phyloP scores from a whole-genome alignment of 1,284 basidiomycete genomes.

The Ustilago crameri region DNA sequence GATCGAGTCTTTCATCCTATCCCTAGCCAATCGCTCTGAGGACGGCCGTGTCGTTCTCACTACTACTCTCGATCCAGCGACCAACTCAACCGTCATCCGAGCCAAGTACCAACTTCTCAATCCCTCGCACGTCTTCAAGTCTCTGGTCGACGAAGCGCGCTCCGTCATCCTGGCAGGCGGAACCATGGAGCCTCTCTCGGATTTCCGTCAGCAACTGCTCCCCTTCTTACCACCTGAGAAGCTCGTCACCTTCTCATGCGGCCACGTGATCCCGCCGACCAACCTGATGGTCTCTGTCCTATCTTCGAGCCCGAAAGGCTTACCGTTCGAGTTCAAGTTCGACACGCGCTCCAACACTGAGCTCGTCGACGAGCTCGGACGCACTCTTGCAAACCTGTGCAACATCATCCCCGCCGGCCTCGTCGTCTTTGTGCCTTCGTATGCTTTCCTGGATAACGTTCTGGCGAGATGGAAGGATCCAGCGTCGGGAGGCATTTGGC shows the following conservation, averaged over 20 bases:
- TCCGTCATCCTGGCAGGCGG: conserved; percentile 91
- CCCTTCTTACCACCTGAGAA: conserved; percentile 75
- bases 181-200: conserved; percentile 97
- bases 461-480: conserved; percentile 77
- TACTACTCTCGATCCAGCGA: not conserved
- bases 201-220: conserved; percentile 86
- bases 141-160: conserved; percentile 81
- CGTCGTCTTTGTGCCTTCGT: conserved; percentile 94
- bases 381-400: conserved; percentile 81
- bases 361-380: conserved; percentile 85
- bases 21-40: conserved; percentile 81
- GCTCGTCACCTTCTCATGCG: conserved; percentile 85
- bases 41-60: conserved; percentile 72
- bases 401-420: conserved; percentile 85
- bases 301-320: conserved; percentile 79
- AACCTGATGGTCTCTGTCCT: conserved; percentile 85
- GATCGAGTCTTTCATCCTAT: conserved; percentile 85
- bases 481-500: conserved; percentile 71
- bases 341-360: conserved; percentile 78
- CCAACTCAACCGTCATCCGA: conserved; percentile 70
- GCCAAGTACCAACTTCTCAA: conserved; percentile 95
- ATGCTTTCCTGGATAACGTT: conserved; percentile 80
- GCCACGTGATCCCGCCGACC: conserved; percentile 86
- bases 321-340: conserved; percentile 84
- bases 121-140: conserved; percentile 84